phyloP scores from a whole-genome alignment of 495 filamentous ascomycete genomes.

The Aspergillus nidulans region DNA sequence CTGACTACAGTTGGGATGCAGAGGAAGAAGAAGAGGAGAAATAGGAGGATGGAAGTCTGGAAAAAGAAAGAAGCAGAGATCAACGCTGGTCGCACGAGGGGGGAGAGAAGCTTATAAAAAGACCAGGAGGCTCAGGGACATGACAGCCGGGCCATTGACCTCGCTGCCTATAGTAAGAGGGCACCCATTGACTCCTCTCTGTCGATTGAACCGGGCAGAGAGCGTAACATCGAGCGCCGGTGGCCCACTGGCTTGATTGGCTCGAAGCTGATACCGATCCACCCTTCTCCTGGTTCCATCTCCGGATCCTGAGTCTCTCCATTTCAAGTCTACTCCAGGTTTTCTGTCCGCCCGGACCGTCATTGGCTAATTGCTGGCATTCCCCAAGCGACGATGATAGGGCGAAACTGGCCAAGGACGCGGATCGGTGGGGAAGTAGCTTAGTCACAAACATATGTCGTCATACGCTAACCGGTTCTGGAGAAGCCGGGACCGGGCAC shows the following conservation, averaged over 20 bases:
- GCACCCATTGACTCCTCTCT: background rate
- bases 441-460: constrained; percentile 1
- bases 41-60: background rate
- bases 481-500: constrained; percentile 12
- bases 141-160: background rate
- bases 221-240: background rate
- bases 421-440: background rate
- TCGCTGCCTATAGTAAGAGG: background rate
- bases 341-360: constrained; percentile 2
- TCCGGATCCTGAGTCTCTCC: constrained; percentile 6
- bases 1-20: background rate
- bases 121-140: constrained; percentile 1
- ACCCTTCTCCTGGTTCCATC: background rate
- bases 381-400: constrained; percentile 1
- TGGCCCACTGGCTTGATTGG: background rate
- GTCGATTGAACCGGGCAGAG: background rate
- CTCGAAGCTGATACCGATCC: background rate
- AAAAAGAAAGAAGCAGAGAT: constrained; percentile 6
- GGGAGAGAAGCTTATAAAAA: constrained; percentile 7
- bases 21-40: background rate
- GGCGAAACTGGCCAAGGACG: background rate
- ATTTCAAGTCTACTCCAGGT: constrained; percentile 4
- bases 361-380: background rate
- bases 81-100: constrained; percentile 14
- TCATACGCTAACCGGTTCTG: constrained; percentile 18